phyloP scores from a whole-genome alignment of 164 flowering plant genomes.

The Chimonanthus salicifolius region DNA sequence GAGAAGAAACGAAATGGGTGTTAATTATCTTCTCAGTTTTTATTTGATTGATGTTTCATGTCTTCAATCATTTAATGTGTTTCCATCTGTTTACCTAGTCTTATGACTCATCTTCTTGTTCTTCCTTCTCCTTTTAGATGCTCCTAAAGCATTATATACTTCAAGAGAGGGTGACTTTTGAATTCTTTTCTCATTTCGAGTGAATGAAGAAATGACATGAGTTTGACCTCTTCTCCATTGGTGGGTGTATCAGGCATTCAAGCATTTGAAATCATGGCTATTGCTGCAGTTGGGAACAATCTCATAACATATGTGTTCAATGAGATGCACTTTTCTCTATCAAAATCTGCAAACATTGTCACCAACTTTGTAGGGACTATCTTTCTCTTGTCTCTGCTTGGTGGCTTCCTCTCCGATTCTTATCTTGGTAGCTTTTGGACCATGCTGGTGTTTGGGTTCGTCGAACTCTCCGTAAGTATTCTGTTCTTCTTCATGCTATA shows the following conservation, averaged over 20 bases:
- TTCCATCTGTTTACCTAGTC: too few relatives aligned
- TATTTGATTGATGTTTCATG: too few relatives aligned
- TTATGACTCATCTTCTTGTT: too few relatives aligned
- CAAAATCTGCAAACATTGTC: conserved; percentile 80
- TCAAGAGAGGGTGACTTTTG: too few relatives aligned
- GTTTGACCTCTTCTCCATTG: background rate
- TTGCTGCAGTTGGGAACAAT: conserved; percentile 93
- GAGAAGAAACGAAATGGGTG: background rate
- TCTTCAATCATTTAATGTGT: too few relatives aligned
- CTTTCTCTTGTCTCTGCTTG: conserved; percentile 76
- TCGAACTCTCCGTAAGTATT: conserved; percentile 74
- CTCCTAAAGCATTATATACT: too few relatives aligned
- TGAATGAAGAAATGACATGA: too few relatives aligned
- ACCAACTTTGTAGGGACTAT: conserved; percentile 91
- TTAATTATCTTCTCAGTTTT: background rate
- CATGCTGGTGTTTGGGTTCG: conserved; percentile 77
- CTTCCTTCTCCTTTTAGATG: too few relatives aligned
- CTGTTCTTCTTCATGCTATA: background rate
- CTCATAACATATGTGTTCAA: conserved; percentile 81
- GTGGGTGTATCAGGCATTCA: conserved; percentile 48
- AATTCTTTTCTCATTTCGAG: too few relatives aligned
- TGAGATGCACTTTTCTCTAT: conserved; percentile 83
- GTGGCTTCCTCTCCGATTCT: conserved; percentile 90
- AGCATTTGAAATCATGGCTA: conserved; percentile 88
- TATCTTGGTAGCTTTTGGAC: conserved; percentile 93